Evolutionary conservation across 2,329 filamentous ascomycete genomes (phyloP), one percentile per base, ranked within the genome.

Genomic region (Hirsutella thompsonii): DNA sequence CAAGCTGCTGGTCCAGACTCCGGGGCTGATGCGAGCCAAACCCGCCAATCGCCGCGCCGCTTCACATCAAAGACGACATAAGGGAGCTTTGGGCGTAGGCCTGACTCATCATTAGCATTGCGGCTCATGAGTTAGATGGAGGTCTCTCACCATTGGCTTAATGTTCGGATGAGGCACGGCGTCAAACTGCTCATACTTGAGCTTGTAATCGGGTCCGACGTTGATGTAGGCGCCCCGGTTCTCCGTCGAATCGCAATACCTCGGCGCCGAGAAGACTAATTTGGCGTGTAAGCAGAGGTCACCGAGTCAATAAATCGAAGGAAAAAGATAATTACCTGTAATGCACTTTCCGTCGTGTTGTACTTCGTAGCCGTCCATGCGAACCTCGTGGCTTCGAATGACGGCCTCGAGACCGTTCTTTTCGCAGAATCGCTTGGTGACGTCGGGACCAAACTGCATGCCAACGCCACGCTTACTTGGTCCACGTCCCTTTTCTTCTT

Each of bases 211-310:
- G 14, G 85, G 76, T 26, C 85, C 84, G 49, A 98, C 83, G 64
- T 98, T 96, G 74, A 98, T 98, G 63, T 93, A 98, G 16, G 92
- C 92, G 48, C 92, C 92, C 68, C 89, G 92, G 67, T 98, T 98
- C 67, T 94, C 90, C 1, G 92, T 96, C 53, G 87, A 87, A 59
- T 98, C 92, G 64, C 92, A 98, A 62, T 98, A 98, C 62, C 81
- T 94, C 32, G 92, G 92, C 20, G 92, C 92, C 33, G 90, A 96
- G 70, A 98, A 98, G 52, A 98, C 92, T 79, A 43, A 37, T 4
- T 4, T 37, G 8, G 44, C 16, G n/a, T 32, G 39, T 45, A 9
- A 40, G 39, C 20, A 36, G n/a, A n/a, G 5, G 16, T 8, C 16
- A 34, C 9, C 16, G n/a, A 10, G 6, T 5, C 13, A 8, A 18